phyloP scores from a whole-genome alignment of 306 rosid genomes.

The Ammopiptanthus mongolicus region DNA sequence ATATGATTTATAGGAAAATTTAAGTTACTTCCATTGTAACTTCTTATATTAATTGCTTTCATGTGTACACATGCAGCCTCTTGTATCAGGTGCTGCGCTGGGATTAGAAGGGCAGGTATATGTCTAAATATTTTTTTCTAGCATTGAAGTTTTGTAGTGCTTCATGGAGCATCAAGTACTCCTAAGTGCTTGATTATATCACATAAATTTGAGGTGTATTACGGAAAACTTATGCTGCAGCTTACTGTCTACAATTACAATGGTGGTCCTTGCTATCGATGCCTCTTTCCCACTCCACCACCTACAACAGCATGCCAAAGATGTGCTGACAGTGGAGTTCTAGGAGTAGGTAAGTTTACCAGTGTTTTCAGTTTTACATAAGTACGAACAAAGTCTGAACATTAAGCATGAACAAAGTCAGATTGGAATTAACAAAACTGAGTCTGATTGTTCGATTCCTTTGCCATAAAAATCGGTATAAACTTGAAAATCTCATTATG shows the following conservation, averaged over 20 bases:
- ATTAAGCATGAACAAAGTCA: background rate
- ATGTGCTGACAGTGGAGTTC: slow-evolving; percentile 89
- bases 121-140: background rate
- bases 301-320: slow-evolving; percentile 96
- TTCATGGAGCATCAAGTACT: background rate
- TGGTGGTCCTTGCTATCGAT: slow-evolving; percentile 89
- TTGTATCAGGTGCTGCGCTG: slow-evolving; percentile 95
- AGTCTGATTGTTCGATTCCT: background rate
- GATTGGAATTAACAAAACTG: background rate
- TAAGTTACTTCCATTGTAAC: background rate
- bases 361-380: background rate
- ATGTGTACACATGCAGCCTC: slow-evolving; percentile 66
- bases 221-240: slow-evolving; percentile 37
- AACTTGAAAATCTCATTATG: background rate
- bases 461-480: background rate
- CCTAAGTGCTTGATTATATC: background rate
- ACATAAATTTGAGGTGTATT: background rate
- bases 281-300: slow-evolving; percentile 92
- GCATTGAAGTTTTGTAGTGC: background rate
- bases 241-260: slow-evolving; percentile 89
- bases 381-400: background rate
- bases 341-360: slow-evolving; percentile 74
- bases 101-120: slow-evolving; percentile 99
- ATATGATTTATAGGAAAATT: background rate
- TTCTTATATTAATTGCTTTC: slow-evolving; percentile 20